A percentile compares a stretch with the other conserved stretches of the same genome.
Evolutionary conservation across 2,329 filamentous ascomycete genomes (phyloP).

Genomic region (Fusarium incarnatum): DNA sequence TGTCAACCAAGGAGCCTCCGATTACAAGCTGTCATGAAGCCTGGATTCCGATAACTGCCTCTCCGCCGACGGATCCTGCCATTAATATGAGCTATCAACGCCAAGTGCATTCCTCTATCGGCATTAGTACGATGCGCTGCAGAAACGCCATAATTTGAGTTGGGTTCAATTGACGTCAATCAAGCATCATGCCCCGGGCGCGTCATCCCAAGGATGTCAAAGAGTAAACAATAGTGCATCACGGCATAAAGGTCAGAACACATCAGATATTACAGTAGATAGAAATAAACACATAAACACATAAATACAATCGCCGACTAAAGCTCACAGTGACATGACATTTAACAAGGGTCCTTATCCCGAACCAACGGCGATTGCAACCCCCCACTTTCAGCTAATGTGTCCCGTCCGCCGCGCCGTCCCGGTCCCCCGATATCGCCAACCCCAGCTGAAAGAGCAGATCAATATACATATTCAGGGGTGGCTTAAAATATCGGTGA

Average conservation of each 20-base stretch:
- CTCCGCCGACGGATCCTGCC: too few relatives aligned
- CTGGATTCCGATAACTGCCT: too few relatives aligned
- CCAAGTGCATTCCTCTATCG: neutral
- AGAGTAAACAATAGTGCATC: too few relatives aligned
- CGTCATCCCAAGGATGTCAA: neutral
- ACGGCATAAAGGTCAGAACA: too few relatives aligned
- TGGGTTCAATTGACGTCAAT: neutral
- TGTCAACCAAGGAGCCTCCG: neutral
- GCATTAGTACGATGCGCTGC: neutral
- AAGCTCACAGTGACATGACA: neutral
- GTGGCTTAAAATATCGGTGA: constrained; percentile 37
- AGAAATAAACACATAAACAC: neutral
- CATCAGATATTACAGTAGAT: neutral
- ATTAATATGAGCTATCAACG: too few relatives aligned
- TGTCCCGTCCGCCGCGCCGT: constrained; percentile 9
- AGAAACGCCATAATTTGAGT: neutral
- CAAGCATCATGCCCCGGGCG: neutral
- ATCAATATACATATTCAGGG: constrained; percentile 2
- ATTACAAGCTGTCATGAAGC: neutral
- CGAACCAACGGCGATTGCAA: constrained; percentile 15
- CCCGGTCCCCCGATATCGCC: constrained; percentile 33
- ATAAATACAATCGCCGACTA: neutral
- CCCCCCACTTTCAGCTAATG: neutral
- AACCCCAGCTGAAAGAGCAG: constrained; percentile 21
- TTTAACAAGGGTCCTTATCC: neutral